phyloP scores from a whole-genome alignment of 164 flowering plant species.

The Magnolia officinalis region DNA sequence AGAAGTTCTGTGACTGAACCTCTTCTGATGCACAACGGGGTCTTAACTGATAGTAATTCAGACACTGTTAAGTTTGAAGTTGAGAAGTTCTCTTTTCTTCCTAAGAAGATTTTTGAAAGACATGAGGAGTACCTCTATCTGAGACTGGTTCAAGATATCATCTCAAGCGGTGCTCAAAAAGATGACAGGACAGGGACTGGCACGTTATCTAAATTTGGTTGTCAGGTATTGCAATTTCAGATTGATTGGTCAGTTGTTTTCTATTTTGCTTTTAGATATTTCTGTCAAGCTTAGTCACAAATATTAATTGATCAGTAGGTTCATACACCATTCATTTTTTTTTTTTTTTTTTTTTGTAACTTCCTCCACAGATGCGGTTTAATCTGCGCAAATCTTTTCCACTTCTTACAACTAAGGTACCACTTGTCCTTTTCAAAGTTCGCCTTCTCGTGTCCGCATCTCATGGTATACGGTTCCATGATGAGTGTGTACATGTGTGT shows the following conservation, averaged over 20 bases:
- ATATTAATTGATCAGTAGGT: not conserved
- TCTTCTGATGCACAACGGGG: slow-evolving; percentile 24
- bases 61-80: slow-evolving; percentile 40
- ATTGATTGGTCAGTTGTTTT: not conserved
- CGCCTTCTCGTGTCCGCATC: not conserved
- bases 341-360: not conserved
- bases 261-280: not conserved
- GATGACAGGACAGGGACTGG: slow-evolving; percentile 96
- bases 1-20: slow-evolving; percentile 37
- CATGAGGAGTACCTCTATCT: slow-evolving; percentile 83
- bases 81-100: slow-evolving; percentile 59
- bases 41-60: slow-evolving; percentile 16
- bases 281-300: not conserved
- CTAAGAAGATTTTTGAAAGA: slow-evolving; percentile 70
- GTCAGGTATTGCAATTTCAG: slow-evolving; percentile 55
- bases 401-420: slow-evolving; percentile 91
- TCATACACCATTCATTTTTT: not conserved
- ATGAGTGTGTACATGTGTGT: not conserved
- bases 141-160: slow-evolving; percentile 68
- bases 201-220: slow-evolving; percentile 90
- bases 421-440: not conserved
- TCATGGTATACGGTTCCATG: not conserved
- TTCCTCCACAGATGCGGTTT: slow-evolving; percentile 65
- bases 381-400: slow-evolving; percentile 86
- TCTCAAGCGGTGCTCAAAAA: slow-evolving; percentile 56